Conservation (phyloP, 148 eudicot genomes). For the Rheum nobile region DNA sequence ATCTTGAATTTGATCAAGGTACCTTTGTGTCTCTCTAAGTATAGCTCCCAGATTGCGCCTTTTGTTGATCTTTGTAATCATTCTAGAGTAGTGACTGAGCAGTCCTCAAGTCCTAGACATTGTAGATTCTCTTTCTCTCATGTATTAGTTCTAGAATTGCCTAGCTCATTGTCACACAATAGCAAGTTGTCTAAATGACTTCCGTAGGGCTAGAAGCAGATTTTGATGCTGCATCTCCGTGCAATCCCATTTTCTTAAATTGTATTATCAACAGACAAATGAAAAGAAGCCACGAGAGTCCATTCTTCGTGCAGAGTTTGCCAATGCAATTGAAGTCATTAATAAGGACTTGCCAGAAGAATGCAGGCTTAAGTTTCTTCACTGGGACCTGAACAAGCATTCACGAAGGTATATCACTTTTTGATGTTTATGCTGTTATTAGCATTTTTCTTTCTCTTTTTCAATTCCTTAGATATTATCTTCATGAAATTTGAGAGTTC, state of each 20-base stretch:
- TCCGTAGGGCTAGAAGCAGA: neutral
- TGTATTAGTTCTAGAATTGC: neutral
- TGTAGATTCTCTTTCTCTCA: neutral
- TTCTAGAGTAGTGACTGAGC: neutral
- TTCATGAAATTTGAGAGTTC: neutral
- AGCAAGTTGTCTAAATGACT: neutral
- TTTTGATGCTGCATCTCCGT: neutral
- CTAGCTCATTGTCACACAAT: neutral
- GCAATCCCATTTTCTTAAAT: neutral
- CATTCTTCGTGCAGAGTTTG: conserved; percentile 54
- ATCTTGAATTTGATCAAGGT: conserved; percentile 85
- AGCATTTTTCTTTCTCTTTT: neutral
- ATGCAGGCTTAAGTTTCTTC: conserved; percentile 44
- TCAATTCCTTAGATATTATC: neutral
- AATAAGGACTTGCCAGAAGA: conserved; percentile 45
- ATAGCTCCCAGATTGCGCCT: neutral
- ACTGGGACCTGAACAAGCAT: conserved; percentile 64
- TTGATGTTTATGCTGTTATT: neutral
- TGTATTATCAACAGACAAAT: conserved; percentile 30
- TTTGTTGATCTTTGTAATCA: neutral
- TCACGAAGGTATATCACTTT: conserved; percentile 40
- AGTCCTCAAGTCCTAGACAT: neutral
- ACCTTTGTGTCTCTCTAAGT: neutral
- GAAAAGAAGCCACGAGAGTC: conserved; percentile 74
- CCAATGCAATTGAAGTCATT: conserved; percentile 45